Evolutionary conservation across 805 yeast genomes (phyloP), one percentile per base, ranked within the genome.

Genomic region (Scheffersomyces stipitis): DNA sequence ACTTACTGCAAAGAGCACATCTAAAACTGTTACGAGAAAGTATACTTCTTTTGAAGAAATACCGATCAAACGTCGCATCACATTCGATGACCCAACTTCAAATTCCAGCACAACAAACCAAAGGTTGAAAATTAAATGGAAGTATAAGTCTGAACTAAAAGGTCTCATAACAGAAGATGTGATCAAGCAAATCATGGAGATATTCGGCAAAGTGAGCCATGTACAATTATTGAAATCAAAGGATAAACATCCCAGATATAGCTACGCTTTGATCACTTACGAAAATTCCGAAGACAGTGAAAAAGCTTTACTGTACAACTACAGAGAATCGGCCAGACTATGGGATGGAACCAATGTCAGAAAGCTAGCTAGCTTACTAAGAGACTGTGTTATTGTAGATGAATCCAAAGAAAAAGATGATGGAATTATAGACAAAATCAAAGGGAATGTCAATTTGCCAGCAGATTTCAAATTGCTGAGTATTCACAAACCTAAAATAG

Each of bases 341-440:
- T 76, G 81, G 81, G 75, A 75, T 47, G 62, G 62, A 1, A 52
- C 68, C 1, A 63, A 61, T 1, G 65, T 73, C 13, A 43, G 77
- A 16, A 71, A 66, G 46, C 42, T 72, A 28, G 75, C 80, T 5
- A 73, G 78, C 38, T 56, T 76, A 32, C 45, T 76, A 22, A 51
- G 80, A 40, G 60, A 47, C 10, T 65, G 71, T 36, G 10, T 10
- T 7, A 41, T 36, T 13, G 28, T 38, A 22, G 41, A 27, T 13
- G 34, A 26, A 14, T 38, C 24, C 7, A 15, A 18, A 10, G 28
- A 18, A 5, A 18, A 24, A 22, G 26, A n/a, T 33, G 36, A 31
- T 4, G n/a, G 5, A 20, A 27, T 18, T 33, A 26, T 12, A 31
- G 16, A 26, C 36, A 30, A 31, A 27, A 33, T 33, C 36, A 27